Evolutionary conservation across 2,329 filamentous ascomycete genomes (phyloP), one percentile per base, ranked within the genome.

Genomic region (Aspergillus viridinutans): DNA sequence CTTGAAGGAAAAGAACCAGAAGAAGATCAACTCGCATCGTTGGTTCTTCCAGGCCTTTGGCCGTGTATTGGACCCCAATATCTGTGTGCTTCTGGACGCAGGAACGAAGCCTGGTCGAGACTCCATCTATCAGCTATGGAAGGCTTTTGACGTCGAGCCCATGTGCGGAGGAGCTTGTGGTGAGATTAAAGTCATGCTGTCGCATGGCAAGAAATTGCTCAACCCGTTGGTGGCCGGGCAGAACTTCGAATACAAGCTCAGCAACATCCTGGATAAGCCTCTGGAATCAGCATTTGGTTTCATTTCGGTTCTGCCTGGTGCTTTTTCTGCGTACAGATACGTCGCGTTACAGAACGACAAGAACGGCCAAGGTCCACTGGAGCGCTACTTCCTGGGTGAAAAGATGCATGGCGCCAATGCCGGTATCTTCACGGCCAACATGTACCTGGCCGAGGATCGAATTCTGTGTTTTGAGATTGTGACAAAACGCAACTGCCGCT

Each of bases 231-330:
- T 99, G 23, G 94, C 94, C 2, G 92, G 92, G 0, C 94, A 99
- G 69, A 99, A 99, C 71, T 99, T 99, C 67, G 94, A 99, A 79
- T 99, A 99, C 83, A 99, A 99, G 83, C 96, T 99, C 89, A 96
- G 91, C 74, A 99, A 99, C 70, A 99, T 99, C 70, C 83, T 99
- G 48, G 94, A 99, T 74, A 99, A 99, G 78, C 94, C 94, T 2
- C 80, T 99, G 43, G 94, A 99, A 73, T 97, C 93, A 3, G 90
- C 93, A 0, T 99, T 99, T 74, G 94, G 94, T 49, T 99, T 97
- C 78, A 97, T 99, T 71, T 91, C 90, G 48, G 94, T 99, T 69
- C 81, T 99, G 70, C 94, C 94, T 0, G 94, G 94, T 79, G 94
- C 94, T 57, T 96, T 99, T 76, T 97, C 93, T n/a, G 94, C 94